Conservation (phyloP, 2,329 filamentous ascomycete species). For the Phaeoacremonium minimum region DNA sequence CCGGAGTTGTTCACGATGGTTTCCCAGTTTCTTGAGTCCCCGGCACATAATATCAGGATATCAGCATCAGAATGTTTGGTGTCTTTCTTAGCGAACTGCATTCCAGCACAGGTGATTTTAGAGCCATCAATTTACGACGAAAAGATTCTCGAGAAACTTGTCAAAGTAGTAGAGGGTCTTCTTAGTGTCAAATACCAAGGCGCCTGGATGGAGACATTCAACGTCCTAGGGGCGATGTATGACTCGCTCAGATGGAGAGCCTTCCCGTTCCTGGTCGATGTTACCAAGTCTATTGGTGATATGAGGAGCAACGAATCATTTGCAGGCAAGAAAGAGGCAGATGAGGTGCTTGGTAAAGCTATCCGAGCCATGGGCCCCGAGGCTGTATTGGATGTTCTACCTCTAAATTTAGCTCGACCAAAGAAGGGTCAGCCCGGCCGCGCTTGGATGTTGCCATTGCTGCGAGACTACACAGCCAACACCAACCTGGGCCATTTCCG, state of each 20-base stretch:
- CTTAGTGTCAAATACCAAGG: constrained; percentile 88
- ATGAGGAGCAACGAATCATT: constrained; percentile 86
- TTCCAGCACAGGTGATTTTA: constrained; percentile 76
- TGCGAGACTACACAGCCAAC: constrained; percentile 87
- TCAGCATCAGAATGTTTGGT: constrained; percentile 94
- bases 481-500: constrained; percentile 84
- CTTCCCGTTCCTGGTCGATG: constrained; percentile 69
- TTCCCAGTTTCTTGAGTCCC: constrained; percentile 75
- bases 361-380: constrained; percentile 88
- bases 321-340: constrained; percentile 89
- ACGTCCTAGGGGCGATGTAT: constrained; percentile 81
- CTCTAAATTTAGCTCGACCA: constrained; percentile 78
- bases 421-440: constrained; percentile 74
- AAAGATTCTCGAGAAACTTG: constrained; percentile 78
- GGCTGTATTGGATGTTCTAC: constrained; percentile 74
- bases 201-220: constrained; percentile 93
- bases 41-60: constrained; percentile 87
- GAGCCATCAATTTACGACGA: constrained; percentile 92
- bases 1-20: constrained; percentile 81
- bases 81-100: constrained; percentile 86
- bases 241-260: constrained; percentile 82
- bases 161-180: constrained; percentile 67
- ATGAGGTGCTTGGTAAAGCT: constrained; percentile 83
- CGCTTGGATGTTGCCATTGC: constrained; percentile 90
- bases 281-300: constrained; percentile 78